Evolutionary conservation across 176 grass and related monocot species (phyloP).

Genomic region (Microstegium vimineum): DNA sequence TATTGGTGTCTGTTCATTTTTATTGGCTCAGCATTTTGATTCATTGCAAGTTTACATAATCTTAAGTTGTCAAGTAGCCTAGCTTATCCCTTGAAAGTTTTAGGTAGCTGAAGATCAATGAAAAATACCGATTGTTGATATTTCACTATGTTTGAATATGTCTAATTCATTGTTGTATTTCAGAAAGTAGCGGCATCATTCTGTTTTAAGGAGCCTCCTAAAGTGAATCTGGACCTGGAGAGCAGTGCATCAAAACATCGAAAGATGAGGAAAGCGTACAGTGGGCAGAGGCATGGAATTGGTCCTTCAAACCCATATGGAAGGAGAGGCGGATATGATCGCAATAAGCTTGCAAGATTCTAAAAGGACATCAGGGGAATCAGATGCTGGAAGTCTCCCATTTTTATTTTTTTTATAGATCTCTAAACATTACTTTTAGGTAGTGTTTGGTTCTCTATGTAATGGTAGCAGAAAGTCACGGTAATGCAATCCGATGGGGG

Average conservation of each 20-base stretch:
- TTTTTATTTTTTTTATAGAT: neutral
- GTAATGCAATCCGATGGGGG: neutral
- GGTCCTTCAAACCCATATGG: conserved; percentile 60
- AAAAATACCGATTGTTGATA: neutral
- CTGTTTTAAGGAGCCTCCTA: conserved; percentile 58
- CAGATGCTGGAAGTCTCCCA: neutral
- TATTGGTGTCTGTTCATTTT: neutral
- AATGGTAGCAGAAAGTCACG: neutral
- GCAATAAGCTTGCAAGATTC: neutral
- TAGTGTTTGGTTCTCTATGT: neutral
- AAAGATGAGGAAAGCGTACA: conserved; percentile 49
- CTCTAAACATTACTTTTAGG: neutral
- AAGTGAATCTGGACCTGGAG: conserved; percentile 64
- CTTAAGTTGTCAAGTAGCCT: neutral
- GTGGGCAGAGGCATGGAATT: conserved; percentile 52
- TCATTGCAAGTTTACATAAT: neutral
- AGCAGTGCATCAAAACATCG: conserved; percentile 67
- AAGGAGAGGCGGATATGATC: neutral
- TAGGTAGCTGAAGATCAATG: neutral
- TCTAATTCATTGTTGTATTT: conserved; percentile 5
- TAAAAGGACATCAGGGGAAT: neutral
- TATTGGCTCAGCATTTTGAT: neutral
- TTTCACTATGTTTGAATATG: neutral
- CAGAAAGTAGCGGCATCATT: conserved; percentile 79
- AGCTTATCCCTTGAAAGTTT: neutral